Evolutionary conservation across 2,329 filamentous ascomycete genomes (phyloP).

Genomic region (Paracorniculantispora psalliotae): DNA sequence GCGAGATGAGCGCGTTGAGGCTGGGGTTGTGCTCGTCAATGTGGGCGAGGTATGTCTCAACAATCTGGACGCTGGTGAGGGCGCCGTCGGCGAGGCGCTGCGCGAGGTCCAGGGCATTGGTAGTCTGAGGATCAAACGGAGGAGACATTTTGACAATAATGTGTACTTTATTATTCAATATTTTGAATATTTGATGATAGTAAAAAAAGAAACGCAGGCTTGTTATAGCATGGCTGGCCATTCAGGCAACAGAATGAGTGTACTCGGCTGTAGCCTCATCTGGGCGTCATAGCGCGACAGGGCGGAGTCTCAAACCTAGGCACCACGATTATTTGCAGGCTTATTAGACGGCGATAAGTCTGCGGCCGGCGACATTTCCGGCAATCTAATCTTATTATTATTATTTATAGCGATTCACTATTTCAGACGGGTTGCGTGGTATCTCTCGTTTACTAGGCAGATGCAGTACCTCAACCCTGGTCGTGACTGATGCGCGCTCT

Average conservation of each 20-base stretch:
- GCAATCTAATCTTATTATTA: not conserved
- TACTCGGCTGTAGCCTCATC: not conserved
- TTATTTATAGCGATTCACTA: too few species aligned
- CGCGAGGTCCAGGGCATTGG: constrained; percentile 9
- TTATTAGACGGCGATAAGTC: not conserved
- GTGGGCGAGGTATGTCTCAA: constrained; percentile 12
- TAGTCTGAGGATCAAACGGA: constrained; percentile 1
- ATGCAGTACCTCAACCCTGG: not conserved
- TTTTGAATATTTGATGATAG: too few species aligned
- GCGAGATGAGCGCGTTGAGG: constrained; percentile 16
- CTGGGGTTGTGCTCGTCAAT: constrained; percentile 15
- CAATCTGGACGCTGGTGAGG: constrained; percentile 11
- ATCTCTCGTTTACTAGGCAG: not conserved
- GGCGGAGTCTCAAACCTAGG: not conserved
- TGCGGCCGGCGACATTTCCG: not conserved
- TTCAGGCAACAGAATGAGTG: constrained; percentile 7
- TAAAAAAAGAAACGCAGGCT: too few species aligned
- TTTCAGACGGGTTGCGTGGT: not conserved
- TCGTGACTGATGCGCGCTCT: too few species aligned
- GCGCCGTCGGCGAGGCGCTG: not conserved
- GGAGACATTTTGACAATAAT: not conserved
- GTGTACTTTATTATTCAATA: not conserved
- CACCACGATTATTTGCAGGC: not conserved
- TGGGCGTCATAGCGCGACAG: not conserved
- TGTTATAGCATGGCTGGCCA: not conserved